phyloP scores from a whole-genome alignment of 768 basidiomycete species.

The Macrolepiota albuminosa region DNA sequence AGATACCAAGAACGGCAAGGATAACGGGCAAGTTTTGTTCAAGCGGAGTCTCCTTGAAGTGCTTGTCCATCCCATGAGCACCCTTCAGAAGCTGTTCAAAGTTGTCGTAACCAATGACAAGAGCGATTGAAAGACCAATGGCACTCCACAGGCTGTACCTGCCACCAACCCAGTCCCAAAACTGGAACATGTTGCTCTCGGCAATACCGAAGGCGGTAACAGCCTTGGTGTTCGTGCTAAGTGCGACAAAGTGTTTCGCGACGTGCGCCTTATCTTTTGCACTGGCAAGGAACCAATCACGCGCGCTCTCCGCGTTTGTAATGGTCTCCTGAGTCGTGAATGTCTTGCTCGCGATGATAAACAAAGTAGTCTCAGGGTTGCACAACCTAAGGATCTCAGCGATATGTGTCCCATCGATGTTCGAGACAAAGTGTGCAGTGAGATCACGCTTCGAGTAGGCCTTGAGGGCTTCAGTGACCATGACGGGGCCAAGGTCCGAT shows the following conservation, averaged over 20 bases:
- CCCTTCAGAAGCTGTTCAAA: slow-evolving; percentile 87
- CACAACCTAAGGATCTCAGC: slow-evolving; percentile 80
- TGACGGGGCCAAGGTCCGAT: slow-evolving; percentile 95
- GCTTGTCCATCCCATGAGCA: slow-evolving; percentile 97
- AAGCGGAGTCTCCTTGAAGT: slow-evolving; percentile 85
- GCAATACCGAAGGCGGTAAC: slow-evolving; percentile 93
- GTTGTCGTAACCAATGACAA: slow-evolving; percentile 91
- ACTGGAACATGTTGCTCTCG: slow-evolving; percentile 94
- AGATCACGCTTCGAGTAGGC: slow-evolving; percentile 87
- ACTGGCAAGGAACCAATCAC: slow-evolving; percentile 85
- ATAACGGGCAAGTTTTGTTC: slow-evolving; percentile 92
- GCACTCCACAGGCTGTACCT: slow-evolving; percentile 98
- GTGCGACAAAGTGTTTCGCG: slow-evolving; percentile 98
- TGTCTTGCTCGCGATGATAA: slow-evolving; percentile 98
- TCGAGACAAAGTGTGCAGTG: slow-evolving; percentile 85
- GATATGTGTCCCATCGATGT: slow-evolving; percentile 97
- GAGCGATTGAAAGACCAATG: slow-evolving; percentile 91
- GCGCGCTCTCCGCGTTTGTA: slow-evolving; percentile 93
- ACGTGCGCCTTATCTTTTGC: slow-evolving; percentile 90
- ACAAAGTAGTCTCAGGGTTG: slow-evolving; percentile 89
- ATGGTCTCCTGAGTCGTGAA: slow-evolving; percentile 99
- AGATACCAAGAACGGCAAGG: slow-evolving; percentile 85
- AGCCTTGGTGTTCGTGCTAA: slow-evolving; percentile 93
- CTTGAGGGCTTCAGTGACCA: slow-evolving; percentile 98
- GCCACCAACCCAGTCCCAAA: slow-evolving; percentile 99